Evolutionary conservation across 1,139 yeast genomes (phyloP), one percentile per base, ranked within the genome.

Genomic region (Lodderomyces beijingensis): DNA sequence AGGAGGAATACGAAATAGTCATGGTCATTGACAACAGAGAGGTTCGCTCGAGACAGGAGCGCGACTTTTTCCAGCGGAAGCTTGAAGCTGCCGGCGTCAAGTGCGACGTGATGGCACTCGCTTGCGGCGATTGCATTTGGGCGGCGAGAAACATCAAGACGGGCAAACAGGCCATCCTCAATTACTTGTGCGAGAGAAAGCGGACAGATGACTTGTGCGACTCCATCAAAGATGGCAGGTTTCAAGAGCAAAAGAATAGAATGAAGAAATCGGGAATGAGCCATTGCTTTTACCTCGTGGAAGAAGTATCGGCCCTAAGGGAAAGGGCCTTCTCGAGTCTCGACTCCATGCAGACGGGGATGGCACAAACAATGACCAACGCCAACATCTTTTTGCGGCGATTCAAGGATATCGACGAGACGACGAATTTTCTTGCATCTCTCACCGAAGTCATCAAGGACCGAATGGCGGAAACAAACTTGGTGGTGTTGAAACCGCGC

Each of bases 101-200:
- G 4, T 66, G 77, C 33, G 81, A 75, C 15, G 74, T 73, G 0
- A 57, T 75, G 31, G 65, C 83, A 1, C 62, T 93, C 25, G 63
- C 94, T 0, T 76, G 89, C 2, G 97, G 98, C 1, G 99, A 93
- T 62, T 79, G 82, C 1, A 46, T 84, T 7, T 93, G 98, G 98
- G 69, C 88, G 3, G 98, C 96, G 0, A 70, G 70, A 38, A 73
- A 88, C 49, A 70, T 61, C 33, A 47, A 41, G 0, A 74, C 85
- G 0, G 69, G 73, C 1, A 70, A 71, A 37, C 80, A 79, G 37
- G 88, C 80, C 3, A 80, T 86, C 1, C 57, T 93, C 14, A 86
- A 89, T 49, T 79, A 75, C 42, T 81, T 91, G 17, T 71, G 93
- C 36, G 99, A 93, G 56, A 69, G 99, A 25, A 93, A 93, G 55